phyloP scores from a whole-genome alignment of 345 rosid species.

The Aurinia saxatilis region DNA sequence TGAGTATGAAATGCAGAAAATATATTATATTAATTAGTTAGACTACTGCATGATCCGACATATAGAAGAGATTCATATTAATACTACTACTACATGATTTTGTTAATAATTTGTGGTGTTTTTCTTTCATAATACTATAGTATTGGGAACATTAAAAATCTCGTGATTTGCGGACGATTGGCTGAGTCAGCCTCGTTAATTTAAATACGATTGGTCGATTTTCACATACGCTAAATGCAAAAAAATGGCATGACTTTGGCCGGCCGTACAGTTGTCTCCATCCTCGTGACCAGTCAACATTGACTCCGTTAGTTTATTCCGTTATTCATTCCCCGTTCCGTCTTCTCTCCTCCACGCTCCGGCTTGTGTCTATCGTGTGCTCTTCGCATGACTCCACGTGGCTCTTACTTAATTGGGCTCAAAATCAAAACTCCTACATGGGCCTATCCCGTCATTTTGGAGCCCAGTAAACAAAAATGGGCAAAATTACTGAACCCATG shows the following conservation, averaged over 20 bases:
- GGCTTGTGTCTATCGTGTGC: slow-evolving; percentile 12
- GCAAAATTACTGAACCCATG: too few species aligned
- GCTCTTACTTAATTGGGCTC: not conserved
- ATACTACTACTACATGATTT: not conserved
- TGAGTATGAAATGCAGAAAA: not conserved
- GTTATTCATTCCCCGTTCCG: slow-evolving; percentile 21
- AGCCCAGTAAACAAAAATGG: not conserved
- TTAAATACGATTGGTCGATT: not conserved
- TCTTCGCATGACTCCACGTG: slow-evolving; percentile 6
- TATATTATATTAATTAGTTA: not conserved
- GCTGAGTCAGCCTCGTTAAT: slow-evolving; percentile 22
- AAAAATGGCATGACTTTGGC: slow-evolving; percentile 17
- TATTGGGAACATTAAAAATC: too few species aligned
- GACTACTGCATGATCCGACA: not conserved
- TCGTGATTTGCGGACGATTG: slow-evolving; percentile 16
- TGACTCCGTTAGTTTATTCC: slow-evolving; percentile 22
- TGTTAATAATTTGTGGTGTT: not conserved
- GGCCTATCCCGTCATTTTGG: not conserved
- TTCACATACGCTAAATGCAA: not conserved
- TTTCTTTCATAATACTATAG: not conserved
- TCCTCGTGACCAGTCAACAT: slow-evolving; percentile 14
- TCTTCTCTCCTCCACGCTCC: slow-evolving; percentile 13
- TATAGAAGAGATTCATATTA: not conserved
- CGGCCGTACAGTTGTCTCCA: slow-evolving; percentile 29
- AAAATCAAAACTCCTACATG: not conserved